Evolutionary conservation across 228 moss, liverwort and hornwort species (phyloP), one percentile per base, ranked within the genome.

Genomic region (Sphagnum magellanicum): DNA sequence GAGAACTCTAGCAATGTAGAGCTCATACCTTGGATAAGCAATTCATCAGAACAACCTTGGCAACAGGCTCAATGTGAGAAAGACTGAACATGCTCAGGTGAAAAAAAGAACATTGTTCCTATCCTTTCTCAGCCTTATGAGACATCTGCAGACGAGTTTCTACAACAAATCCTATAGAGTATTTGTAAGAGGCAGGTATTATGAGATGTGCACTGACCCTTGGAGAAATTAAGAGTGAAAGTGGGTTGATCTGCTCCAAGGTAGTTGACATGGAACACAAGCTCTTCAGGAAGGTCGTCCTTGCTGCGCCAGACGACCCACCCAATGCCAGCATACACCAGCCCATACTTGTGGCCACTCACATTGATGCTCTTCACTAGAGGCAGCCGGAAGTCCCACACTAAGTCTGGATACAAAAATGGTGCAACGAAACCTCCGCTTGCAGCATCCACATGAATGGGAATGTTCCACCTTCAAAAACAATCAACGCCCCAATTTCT

Each of bases 281-380:
- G 78, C 66, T 87, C 87, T 49, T 87, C 79, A 0, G 87, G 87
- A 61, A 87, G 79, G 49, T 83, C 67, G 0, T 59, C 69, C 53
- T 76, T 70, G 14, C 68, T 53, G 0, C 87, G 83, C 87, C 87
- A 87, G 32, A 87, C 75, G 8, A 83, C 77, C 87, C 87, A 87
- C 50, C 87, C 87, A 47, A 87, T 49, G 53, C 87, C 87, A 4
- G 87, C 83, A 70, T 87, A 87, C 57, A 87, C 87, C 9, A 87
- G 80, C 52, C 87, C 87, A 57, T 93, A 98, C 75, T 98, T 98
- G 86, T 98, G 98, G 10, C 98, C 98, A 67, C 98, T 98, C 15
- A 93, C 98, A 64, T 98, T 93, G 53, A 98, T 98, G 63, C 97
- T 97, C 79, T 85, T 91, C 68, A 97, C 97, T 14, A 87, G 70